Evolutionary conservation across 176 grass and related monocot genomes (phyloP), one percentile per base, ranked within the genome.

Genomic region (Oryza rufipogon): DNA sequence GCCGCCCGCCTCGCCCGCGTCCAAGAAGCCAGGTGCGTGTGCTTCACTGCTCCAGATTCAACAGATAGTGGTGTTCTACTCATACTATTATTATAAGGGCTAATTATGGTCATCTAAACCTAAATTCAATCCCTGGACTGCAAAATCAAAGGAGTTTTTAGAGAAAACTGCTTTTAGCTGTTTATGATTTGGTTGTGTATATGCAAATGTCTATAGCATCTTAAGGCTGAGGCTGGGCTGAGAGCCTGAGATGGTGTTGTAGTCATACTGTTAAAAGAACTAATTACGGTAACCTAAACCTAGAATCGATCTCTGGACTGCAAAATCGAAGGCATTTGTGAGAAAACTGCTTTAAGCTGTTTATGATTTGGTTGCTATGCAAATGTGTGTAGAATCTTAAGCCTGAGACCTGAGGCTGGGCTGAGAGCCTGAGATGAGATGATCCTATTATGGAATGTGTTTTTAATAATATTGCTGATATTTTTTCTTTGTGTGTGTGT

Each of bases 21-120:
- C 73, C 73, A 61, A 39, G 14, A 66, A 28, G 8, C 58, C 28
- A 79, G 83, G 88, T 90, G 44, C 25, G 78, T 56, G 5, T 46
- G 20, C 71, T 32, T 80, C 64, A 33, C 14, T 80, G 68, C 19
- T 68, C 48, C 38, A 30, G 28, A 30, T 30, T 30, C 28, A 30
- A 30, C 28, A 30, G 28, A 30, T 30, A 30, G 28, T 30, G 28
- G 30, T 32, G 30, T 32, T 32, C 30, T 32, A 32, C 2, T 32
- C 30, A 32, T 32, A 32, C 30, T 32, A 3, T 32, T 30, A 30
- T 30, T 32, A 32, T 2, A 32, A 32, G 30, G 2, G 2, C 30
- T 32, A 32, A 32, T 32, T 32, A 32, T 2, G 30, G 30, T 32
- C 2, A 32, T 32, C 30, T 32, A 32, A 32, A 32, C 2, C 30